Evolutionary conservation across 345 rosid species (phyloP).

Genomic region (Brassica napus): Da-Ae NC_063444.1:4380501-4381000

Average conservation of each 20-base stretch:
- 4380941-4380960: constrained; percentile 58
- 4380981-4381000: constrained; percentile 74
- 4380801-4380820: constrained; percentile 72
- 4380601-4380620: constrained; percentile 1
- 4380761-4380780: constrained; percentile 58
- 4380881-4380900: constrained; percentile 61
- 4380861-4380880: constrained; percentile 60
- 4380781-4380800: constrained; percentile 61
- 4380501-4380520: constrained; percentile 58
- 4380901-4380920: constrained; percentile 71
- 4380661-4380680: not conserved
- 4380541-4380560: constrained; percentile 61
- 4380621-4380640: not conserved
- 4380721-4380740: constrained; percentile 72
- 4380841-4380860: constrained; percentile 54
- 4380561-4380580: constrained; percentile 62
- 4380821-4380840: constrained; percentile 48
- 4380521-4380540: constrained; percentile 56
- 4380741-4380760: constrained; percentile 48
- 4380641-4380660: too few relatives aligned
- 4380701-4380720: constrained; percentile 56
- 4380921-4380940: constrained; percentile 71
- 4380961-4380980: constrained; percentile 66
- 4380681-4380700: constrained; percentile 53
- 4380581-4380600: constrained; percentile 57